phyloP scores from a whole-genome alignment of 1,284 basidiomycete species.

The Kwoniella shivajii region DNA sequence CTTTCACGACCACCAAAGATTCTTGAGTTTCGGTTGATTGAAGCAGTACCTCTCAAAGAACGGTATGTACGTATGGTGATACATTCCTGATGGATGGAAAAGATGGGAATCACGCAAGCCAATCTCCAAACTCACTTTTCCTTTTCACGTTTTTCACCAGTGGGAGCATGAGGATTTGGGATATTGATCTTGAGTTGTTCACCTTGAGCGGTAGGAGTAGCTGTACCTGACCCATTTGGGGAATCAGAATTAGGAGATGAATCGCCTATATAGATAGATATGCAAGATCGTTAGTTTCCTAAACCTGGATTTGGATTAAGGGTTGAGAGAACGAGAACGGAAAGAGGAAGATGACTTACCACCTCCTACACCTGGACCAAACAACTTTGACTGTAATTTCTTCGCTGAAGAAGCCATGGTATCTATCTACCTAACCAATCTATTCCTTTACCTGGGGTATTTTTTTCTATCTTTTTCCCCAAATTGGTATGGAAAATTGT shows the following conservation, averaged over 20 bases:
- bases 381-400: constrained; percentile 75
- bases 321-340: background rate
- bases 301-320: no score
- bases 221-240: constrained; percentile 26
- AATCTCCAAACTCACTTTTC: constrained; percentile 43
- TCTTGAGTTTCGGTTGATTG: no score
- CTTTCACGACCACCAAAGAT: no score
- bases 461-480: no score
- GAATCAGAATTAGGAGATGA: constrained; percentile 4
- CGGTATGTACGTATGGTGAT: background rate
- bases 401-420: constrained; percentile 55
- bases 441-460: background rate
- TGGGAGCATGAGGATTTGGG: constrained; percentile 60
- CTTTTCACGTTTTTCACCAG: constrained; percentile 58
- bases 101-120: no score
- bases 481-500: no score
- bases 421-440: background rate
- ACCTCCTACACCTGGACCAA: constrained; percentile 56
- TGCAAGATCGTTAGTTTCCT: no score
- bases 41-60: no score
- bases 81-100: no score
- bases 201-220: constrained; percentile 23
- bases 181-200: constrained; percentile 72
- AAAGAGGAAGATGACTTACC: background rate
- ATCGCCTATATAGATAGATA: background rate